Base-by-base conservation (phyloP, 2,329 filamentous ascomycete species). In the Fusarium secorum region DNA sequence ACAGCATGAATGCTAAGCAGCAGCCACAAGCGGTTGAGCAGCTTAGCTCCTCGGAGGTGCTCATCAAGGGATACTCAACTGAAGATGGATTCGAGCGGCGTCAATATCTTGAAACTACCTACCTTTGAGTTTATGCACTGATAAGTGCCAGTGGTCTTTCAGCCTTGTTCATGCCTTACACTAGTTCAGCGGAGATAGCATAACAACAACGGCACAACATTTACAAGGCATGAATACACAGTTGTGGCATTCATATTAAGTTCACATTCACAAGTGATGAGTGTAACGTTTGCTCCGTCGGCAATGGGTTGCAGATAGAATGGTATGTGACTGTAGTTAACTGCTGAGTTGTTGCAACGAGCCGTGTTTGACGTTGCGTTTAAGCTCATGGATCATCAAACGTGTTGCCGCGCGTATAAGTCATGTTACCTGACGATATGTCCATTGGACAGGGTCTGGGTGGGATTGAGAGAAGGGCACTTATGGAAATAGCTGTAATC, bases 371-470 rank as follows among this genome's bases (percentile, higher is more conserved):
- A 33, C 38, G 30, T 55, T 46, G 38, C 30, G 52, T 46, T 28
- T 48, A 56, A 55, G 53, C 53, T 48, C 30, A 56, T 35, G 42
- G 53, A 35, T 49, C 24, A 56, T 57, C 54, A 49, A 49, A 55
- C 53, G 18, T 38, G 10, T 15, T 48, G 22, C 53, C 22, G 39
- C 53, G 39, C 11, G 30, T 35, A 48, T 48, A 48, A 35, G 20
- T 52, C 48, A 38, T 38, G 32, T 39, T 36, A 52, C 48, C 18
- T 52, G 48, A 17, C 14, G 22, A 52, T 35, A 38, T 17, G 22
- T 26, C 32, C 33, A 17, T 26, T 9, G 32, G 13, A n/a, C 33
- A 52, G 18, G 48, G 48, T 52, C 22, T 4, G 8, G 48, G 48
- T n/a, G 9, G 4, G 14, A n/a, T n/a, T 38, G 22, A 2, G 22